Evolutionary conservation across 441 rosid genomes (phyloP), one percentile per base, ranked within the genome.

Genomic region (Croton laevigatus): DNA sequence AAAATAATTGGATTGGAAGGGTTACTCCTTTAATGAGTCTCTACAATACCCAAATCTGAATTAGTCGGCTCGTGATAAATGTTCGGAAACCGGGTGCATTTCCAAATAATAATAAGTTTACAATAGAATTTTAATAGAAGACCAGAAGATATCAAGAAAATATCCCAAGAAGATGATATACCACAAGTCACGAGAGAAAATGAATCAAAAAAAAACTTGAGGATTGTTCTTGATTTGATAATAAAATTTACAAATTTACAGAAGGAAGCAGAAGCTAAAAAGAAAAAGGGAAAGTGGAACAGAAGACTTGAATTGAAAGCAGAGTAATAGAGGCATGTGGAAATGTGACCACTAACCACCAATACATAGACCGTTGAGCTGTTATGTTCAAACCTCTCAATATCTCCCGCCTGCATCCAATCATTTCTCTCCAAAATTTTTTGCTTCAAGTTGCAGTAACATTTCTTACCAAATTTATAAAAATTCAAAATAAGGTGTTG

Each of bases 361-460:
- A 22, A 32, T 27, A 51, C 19, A 46, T 32, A 13, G 59, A 67
- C 66, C 4, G 82, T 78, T 76, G 75, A 75, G 84, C 57, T 78
- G 83, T 73, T 71, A 19, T 61, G 71, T 59, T 75, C 80, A 75
- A 46, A 65, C 55, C 78, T 68, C 51, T 67, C 74, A 68, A 68
- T 73, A 58, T 59, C 78, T 66, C 68, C 71, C 62, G 64, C 66
- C 78, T 77, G 72, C 66, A 51, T 70, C 38, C 75, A 71, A 79
- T 77, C 81, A 77, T 73, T 79, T 71, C 58, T 66, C 71, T 42
- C 48, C 69, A 22, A 53, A 57, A 53, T n/a, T n/a, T 72, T 59
- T 81, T 86, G 87, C 87, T 86, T 86, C 75, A 73, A 78, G 79
- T 73, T n/a, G n/a, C n/a, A n/a, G n/a, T n/a, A n/a, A n/a, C n/a